Percentiles rank a stretch among this genome's conserved stretches.
phyloP scores from a whole-genome alignment of 2,329 filamentous ascomycete genomes.

The Dothideomycetes sp. region DNA sequence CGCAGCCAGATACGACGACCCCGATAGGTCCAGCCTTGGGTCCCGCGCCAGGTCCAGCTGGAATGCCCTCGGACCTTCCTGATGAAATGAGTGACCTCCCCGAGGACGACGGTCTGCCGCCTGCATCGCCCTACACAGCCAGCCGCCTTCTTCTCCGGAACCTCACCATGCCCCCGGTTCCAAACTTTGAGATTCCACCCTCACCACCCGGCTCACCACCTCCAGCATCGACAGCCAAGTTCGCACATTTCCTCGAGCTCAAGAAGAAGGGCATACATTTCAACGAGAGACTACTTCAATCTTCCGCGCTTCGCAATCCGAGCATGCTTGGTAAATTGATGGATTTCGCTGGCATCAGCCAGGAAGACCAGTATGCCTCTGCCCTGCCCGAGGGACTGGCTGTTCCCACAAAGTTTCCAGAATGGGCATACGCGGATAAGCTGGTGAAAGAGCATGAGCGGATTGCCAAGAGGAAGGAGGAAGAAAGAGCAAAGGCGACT shows the following conservation, averaged over 20 bases:
- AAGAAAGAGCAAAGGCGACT: conserved; percentile 2
- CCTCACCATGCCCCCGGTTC: conserved; percentile 60
- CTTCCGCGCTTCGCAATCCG: conserved; percentile 59
- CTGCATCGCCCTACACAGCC: conserved; percentile 55
- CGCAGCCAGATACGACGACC: not conserved
- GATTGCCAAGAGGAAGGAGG: conserved; percentile 7
- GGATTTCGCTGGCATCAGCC: conserved; percentile 51
- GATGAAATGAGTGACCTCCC: conserved; percentile 9
- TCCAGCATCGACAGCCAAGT: conserved; percentile 39
- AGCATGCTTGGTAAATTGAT: conserved; percentile 61
- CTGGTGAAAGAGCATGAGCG: conserved; percentile 7
- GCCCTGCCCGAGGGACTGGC: conserved; percentile 30
- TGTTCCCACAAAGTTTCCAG: conserved; percentile 12
- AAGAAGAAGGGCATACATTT: conserved; percentile 70
- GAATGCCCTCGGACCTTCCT: conserved; percentile 4
- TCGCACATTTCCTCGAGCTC: conserved; percentile 63
- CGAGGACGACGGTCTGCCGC: conserved; percentile 8
- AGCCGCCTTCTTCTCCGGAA: conserved; percentile 55
- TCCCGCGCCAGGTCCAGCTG: conserved; percentile 9
- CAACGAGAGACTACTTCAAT: conserved; percentile 60
- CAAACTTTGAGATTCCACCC: conserved; percentile 63
- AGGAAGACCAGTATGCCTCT: conserved; percentile 54
- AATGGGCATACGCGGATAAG: conserved; percentile 8
- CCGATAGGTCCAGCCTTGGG: conserved; percentile 4
- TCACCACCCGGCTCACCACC: conserved; percentile 52